phyloP scores from a whole-genome alignment of 257 asterid genomes.

The Salvia hispanica region DNA sequence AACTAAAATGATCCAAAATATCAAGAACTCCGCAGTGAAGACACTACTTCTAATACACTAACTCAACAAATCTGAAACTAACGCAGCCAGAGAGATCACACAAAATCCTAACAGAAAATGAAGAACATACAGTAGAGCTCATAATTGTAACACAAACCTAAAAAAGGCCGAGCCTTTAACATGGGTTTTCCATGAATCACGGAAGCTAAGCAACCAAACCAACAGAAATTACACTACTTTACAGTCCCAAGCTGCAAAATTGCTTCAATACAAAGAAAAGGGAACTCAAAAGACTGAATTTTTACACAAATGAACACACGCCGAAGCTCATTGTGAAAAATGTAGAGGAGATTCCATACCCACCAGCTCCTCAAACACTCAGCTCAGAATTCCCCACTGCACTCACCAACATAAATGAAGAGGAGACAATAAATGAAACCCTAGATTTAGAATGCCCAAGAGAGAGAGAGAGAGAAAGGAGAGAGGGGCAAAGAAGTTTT shows the following conservation, averaged over 20 bases:
- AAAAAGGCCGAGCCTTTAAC: constrained; percentile 28
- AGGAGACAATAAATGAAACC: constrained; percentile 48
- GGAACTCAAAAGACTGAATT: constrained; percentile 28
- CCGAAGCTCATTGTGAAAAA: constrained; percentile 40
- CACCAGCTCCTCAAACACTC: constrained; percentile 31
- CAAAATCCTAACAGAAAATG: constrained; percentile 24
- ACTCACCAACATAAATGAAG: constrained; percentile 24
- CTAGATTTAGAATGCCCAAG: constrained; percentile 69
- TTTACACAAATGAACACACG: constrained; percentile 35
- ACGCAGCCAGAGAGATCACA: constrained; percentile 31
- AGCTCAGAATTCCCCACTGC: constrained; percentile 35
- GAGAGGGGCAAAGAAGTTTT: constrained; percentile 34
- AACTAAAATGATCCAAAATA: constrained; percentile 29
- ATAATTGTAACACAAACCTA: constrained; percentile 21
- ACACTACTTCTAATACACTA: not conserved
- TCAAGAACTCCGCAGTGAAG: constrained; percentile 8
- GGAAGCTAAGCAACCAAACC: constrained; percentile 13
- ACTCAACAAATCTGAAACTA: constrained; percentile 37
- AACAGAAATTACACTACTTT: constrained; percentile 21
- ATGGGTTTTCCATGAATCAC: constrained; percentile 50
- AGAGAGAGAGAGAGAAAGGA: constrained; percentile 32
- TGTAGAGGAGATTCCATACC: constrained; percentile 46
- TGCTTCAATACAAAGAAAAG: constrained; percentile 12
- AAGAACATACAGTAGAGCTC: constrained; percentile 17
- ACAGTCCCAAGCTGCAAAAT: constrained; percentile 20